phyloP scores from a whole-genome alignment of 441 rosid species.

The Pelargonium citronellum region DNA sequence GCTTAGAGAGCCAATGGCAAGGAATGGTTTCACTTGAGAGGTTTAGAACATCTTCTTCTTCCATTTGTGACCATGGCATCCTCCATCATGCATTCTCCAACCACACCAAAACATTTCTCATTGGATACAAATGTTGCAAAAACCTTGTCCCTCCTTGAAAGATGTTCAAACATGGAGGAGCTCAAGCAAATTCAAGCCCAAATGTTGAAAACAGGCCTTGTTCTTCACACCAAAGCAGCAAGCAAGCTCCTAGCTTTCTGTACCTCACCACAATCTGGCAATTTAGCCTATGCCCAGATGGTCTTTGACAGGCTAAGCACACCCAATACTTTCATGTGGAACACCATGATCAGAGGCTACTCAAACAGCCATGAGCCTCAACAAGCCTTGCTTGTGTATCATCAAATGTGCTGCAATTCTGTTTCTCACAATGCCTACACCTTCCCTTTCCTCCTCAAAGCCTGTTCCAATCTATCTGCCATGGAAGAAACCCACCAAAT shows the following conservation, averaged over 20 bases:
- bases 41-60: neutral
- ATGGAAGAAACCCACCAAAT: conserved; percentile 35
- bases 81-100: neutral
- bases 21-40: neutral
- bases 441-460: conserved; percentile 36
- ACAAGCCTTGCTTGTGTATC: conserved; percentile 30
- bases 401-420: conserved; percentile 28
- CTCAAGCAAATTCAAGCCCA: conserved; percentile 36
- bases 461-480: conserved; percentile 21
- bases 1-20: neutral
- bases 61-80: neutral
- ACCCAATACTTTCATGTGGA: conserved; percentile 38
- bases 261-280: conserved; percentile 17
- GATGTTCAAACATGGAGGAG: conserved; percentile 34
- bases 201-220: conserved; percentile 31
- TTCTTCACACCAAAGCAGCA: conserved; percentile 29
- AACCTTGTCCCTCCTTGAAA: conserved; percentile 13
- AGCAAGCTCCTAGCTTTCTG: conserved; percentile 33
- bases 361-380: conserved; percentile 18
- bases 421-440: conserved; percentile 36
- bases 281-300: conserved; percentile 31
- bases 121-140: neutral
- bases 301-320: conserved; percentile 33
- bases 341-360: conserved; percentile 31
- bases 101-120: neutral